phyloP scores from a whole-genome alignment of 1,284 basidiomycete genomes.

The Pholiota adiposa region DNA sequence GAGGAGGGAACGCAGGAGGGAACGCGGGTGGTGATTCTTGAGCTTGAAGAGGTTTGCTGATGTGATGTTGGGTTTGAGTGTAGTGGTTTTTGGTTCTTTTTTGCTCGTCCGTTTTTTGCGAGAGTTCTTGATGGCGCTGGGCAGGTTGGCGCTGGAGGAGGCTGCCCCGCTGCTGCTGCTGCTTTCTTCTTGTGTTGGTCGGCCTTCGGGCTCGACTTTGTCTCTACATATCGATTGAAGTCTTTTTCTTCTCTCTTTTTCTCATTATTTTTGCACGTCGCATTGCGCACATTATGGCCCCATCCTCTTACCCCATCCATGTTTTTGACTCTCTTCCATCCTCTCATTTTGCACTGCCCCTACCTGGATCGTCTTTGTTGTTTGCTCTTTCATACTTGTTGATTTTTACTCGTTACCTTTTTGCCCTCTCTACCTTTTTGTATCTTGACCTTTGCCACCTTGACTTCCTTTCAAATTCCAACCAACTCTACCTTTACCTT shows the following conservation, averaged over 20 bases:
- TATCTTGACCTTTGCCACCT: too few species aligned
- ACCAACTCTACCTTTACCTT: too few species aligned
- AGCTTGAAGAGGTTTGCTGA: neutral
- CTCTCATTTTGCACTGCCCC: neutral
- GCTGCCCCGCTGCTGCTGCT: neutral
- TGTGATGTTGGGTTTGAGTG: neutral
- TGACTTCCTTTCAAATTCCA: too few species aligned
- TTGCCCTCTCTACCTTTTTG: too few species aligned
- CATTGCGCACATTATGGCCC: slow-evolving; percentile 1
- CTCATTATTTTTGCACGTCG: neutral
- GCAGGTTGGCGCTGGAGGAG: neutral
- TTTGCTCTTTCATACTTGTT: neutral
- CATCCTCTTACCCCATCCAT: neutral
- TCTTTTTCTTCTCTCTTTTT: neutral
- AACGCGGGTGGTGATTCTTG: slow-evolving; percentile 2
- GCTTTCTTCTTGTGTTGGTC: too few species aligned
- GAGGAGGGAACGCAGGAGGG: neutral
- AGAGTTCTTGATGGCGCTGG: too few species aligned
- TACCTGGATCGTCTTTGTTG: neutral
- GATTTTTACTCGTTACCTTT: neutral
- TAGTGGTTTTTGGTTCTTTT: neutral
- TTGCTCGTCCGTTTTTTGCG: neutral
- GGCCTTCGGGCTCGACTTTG: too few species aligned
- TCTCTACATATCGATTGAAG: too few species aligned
- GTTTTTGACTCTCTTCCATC: neutral